Evolutionary conservation across 2,329 filamentous ascomycete species (phyloP).

Genomic region (Ilyonectria mors-panacis): DNA sequence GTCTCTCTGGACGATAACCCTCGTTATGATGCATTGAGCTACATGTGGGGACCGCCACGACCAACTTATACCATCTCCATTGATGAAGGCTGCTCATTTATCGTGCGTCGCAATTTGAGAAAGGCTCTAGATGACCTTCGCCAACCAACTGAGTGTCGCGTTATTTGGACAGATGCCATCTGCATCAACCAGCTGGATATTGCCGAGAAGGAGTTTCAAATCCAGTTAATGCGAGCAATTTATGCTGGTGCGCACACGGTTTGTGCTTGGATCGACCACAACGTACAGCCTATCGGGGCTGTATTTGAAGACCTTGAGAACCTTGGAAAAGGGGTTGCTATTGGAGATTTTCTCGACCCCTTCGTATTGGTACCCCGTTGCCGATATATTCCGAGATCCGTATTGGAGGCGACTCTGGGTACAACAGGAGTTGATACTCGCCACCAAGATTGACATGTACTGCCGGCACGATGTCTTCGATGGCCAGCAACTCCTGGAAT

Average conservation of each 20-base stretch:
- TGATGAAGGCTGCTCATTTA: constrained; percentile 4
- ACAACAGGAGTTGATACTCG: constrained; percentile 20
- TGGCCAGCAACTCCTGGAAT: neutral
- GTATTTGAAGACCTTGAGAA: neutral
- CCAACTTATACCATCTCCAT: neutral
- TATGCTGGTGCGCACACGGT: constrained; percentile 15
- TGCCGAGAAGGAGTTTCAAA: constrained; percentile 16
- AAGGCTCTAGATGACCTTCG: constrained; percentile 20
- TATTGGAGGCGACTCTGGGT: constrained; percentile 26
- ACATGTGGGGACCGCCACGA: constrained; percentile 18
- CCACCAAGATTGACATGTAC: constrained; percentile 5
- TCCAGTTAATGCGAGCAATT: constrained; percentile 22
- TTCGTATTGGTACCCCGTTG: constrained; percentile 21
- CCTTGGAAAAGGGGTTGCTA: constrained; percentile 9
- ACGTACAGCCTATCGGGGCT: neutral
- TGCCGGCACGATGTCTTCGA: constrained; percentile 15
- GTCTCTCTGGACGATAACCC: constrained; percentile 13
- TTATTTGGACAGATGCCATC: constrained; percentile 27
- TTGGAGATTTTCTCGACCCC: constrained; percentile 9
- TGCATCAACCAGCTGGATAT: constrained; percentile 27
- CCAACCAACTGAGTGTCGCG: neutral
- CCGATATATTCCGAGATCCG: constrained; percentile 23
- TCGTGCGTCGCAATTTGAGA: neutral
- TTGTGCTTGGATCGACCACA: constrained; percentile 25
- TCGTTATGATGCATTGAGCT: constrained; percentile 25